These are phyloP conservation scores for Hevea brasiliensis DNA, from an alignment of 345 rosid species.

Conservation along the genomic window DNA sequence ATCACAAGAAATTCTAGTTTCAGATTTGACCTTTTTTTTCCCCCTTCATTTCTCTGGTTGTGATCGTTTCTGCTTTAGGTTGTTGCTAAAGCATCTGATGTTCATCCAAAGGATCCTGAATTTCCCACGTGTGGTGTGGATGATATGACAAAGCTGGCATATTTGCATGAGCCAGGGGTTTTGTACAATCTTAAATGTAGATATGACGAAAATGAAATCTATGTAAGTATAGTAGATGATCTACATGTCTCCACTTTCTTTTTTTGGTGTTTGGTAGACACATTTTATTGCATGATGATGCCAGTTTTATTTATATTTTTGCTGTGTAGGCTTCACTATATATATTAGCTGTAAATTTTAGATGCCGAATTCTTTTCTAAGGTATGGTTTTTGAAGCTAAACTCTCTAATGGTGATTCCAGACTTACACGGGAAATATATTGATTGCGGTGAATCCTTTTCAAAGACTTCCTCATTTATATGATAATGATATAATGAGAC, in stretches of 20 bases:
- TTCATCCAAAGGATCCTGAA: constrained; percentile 33
- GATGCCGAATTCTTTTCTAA: background rate
- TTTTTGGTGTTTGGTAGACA: background rate
- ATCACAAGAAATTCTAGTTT: constrained; percentile 11
- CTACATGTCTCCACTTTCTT: background rate
- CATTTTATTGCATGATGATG: background rate
- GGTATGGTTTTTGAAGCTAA: constrained; percentile 1
- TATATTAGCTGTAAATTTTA: background rate
- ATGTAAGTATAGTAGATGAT: constrained; percentile 23
- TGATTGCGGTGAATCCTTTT: constrained; percentile 98
- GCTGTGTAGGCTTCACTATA: background rate
- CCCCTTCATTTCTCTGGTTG: background rate
- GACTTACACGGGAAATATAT: constrained; percentile 92
- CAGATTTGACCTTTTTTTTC: constrained; percentile 1
- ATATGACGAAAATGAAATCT: constrained; percentile 33
- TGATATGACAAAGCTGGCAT: constrained; percentile 39
- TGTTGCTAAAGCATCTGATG: constrained; percentile 23
- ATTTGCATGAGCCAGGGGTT: constrained; percentile 37
- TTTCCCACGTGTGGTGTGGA: constrained; percentile 31
- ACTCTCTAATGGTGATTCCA: constrained; percentile 38
- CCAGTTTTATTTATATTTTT: background rate
- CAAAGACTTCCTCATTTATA: constrained; percentile 88
- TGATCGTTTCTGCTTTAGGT: constrained; percentile 18
- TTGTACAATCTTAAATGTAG: constrained; percentile 29
- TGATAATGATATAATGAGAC: constrained; percentile 84